A percentile compares a stretch with the other conserved stretches of the same genome.
Conservation (phyloP, 768 basidiomycete genomes). For the Suillus clintonianus region DNA sequence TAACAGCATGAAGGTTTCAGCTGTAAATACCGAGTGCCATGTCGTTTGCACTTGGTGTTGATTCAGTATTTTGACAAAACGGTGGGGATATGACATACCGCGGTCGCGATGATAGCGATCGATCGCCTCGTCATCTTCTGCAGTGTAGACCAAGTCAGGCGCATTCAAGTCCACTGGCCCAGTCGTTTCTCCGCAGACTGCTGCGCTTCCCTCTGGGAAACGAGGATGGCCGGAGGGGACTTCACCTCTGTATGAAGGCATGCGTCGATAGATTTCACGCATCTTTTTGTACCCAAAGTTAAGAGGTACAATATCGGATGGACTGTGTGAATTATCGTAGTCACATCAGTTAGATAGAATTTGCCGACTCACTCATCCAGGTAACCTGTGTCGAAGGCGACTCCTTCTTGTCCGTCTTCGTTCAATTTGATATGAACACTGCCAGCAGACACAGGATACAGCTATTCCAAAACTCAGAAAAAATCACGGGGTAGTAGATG, state of each 20-base stretch:
- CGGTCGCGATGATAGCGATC: constrained; percentile 24
- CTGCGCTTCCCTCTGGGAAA: constrained; percentile 26
- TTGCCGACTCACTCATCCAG: constrained; percentile 41
- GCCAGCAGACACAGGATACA: constrained; percentile 49
- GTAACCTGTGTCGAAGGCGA: constrained; percentile 48
- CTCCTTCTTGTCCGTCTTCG: constrained; percentile 39
- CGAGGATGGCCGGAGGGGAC: constrained; percentile 17
- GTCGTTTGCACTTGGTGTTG: constrained; percentile 37
- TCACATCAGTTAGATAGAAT: background rate
- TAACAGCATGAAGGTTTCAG: background rate
- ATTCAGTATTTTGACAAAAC: background rate
- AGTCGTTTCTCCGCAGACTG: constrained; percentile 20
- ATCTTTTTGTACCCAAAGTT: constrained; percentile 29
- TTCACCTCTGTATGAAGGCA: constrained; percentile 42
- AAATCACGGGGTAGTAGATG: background rate
- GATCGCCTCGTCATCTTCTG: constrained; percentile 37
- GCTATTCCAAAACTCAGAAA: constrained; percentile 10
- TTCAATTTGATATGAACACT: constrained; percentile 48
- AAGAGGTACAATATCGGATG: constrained; percentile 26
- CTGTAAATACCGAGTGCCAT: constrained; percentile 45
- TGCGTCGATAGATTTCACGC: constrained; percentile 36
- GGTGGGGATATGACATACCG: constrained; percentile 14
- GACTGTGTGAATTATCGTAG: constrained; percentile 10
- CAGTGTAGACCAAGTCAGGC: constrained; percentile 33
- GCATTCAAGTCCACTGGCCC: constrained; percentile 25